Evolutionary conservation across 73 alveolate genomes (phyloP).

Genomic region (Tetrahymena elliotti): DNA sequence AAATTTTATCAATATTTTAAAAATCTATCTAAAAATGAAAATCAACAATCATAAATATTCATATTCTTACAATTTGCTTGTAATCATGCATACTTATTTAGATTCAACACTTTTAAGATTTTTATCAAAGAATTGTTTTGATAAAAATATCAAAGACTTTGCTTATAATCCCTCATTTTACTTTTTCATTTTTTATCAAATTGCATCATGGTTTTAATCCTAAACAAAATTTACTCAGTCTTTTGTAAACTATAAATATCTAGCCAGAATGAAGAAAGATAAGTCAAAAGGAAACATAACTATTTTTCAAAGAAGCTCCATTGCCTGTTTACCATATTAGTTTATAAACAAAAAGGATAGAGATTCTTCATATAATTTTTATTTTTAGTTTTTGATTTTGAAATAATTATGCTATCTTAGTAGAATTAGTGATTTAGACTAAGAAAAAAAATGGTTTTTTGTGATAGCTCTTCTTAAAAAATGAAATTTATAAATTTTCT

Average conservation of each 20-base stretch:
- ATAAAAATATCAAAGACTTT: not conserved
- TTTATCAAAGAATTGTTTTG: not conserved
- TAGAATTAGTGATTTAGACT: not conserved
- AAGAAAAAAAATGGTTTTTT: not conserved
- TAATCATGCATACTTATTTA: not conserved
- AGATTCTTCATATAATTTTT: no score
- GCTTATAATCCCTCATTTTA: not conserved
- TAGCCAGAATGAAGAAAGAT: not conserved
- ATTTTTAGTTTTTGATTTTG: not conserved
- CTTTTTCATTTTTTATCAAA: not conserved
- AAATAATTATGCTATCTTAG: not conserved
- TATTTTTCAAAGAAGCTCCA: no score
- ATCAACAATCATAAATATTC: not conserved
- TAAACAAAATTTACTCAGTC: not conserved
- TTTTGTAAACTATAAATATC: not conserved
- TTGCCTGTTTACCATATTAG: no score
- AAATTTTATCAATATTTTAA: not conserved
- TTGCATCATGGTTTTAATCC: not conserved
- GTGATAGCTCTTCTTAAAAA: no score
- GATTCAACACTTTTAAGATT: not conserved
- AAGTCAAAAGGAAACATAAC: not conserved
- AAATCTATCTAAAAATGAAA: not conserved
- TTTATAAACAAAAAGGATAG: no score
- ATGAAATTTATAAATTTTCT: no score
- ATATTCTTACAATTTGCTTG: not conserved